Base-by-base conservation (phyloP, 2,329 filamentous ascomycete genomes). In the Dactylonectria macrodidyma region DNA sequence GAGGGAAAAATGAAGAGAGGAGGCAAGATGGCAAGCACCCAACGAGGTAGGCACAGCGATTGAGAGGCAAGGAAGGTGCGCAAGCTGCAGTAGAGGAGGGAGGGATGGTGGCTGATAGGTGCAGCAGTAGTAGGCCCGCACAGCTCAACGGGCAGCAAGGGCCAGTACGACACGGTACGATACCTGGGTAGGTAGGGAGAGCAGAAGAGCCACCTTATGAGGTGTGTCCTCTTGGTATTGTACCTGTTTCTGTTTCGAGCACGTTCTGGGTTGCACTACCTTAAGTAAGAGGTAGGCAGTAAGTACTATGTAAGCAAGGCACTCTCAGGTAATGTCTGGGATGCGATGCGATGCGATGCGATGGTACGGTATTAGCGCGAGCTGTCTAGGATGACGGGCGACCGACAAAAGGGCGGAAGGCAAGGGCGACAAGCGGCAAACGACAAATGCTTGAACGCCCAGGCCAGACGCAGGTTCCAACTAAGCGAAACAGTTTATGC, bases 1-100 rank as follows among this genome's bases (percentile, higher is more conserved):
- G 26, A 24, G 30, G 34, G 38, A 36, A 64, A 34, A 48, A 19
- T 19, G 52, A 34, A 30, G 38, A 57, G 50, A 46, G 47, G 55
- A 55, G 55, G 59, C 57, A 33, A 66, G 59, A 74, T 70, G 68
- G 65, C 68, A 64, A 66, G 69, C 51, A 73, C 63, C 50, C 44
- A 38, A 36, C 68, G 59, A 65, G 62, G 65, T 59, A 68, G 67
- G 66, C 60, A 60, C 62, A 58, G 60, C 47, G 58, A 65, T 59
- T 65, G 56, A 62, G 55, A 30, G 26, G 26, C 26, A 30, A 30
- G 51, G 62, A 57, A 63, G 52, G 71, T 66, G 26, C 26, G 26
- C 4, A 30, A 30, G 26, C 4, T 30, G 26, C 26, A 30, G 22
- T 26, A 46, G 33, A n/a, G 36, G 55, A 59, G 48, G 34, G 62